These are phyloP conservation scores for Jacaranda mimosifolia DNA, from an alignment of 257 asterid species.

Conservation along the genomic window DNA sequence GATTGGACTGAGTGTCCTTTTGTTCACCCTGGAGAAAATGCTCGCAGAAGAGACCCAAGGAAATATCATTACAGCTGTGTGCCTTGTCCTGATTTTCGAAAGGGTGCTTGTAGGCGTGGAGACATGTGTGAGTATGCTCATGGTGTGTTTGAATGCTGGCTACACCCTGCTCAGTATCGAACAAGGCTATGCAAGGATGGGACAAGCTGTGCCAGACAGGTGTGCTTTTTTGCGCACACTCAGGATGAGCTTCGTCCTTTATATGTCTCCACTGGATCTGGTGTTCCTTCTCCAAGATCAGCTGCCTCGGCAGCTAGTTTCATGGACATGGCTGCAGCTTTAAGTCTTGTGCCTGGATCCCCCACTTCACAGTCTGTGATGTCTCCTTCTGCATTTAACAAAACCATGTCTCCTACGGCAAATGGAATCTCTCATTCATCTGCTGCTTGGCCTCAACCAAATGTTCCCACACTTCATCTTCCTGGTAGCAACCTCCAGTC, in stretches of 20 bases:
- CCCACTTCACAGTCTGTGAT: conserved; percentile 76
- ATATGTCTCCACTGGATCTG: conserved; percentile 80
- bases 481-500: conserved; percentile 85
- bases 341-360: conserved; percentile 75
- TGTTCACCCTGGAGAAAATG: conserved; percentile 85
- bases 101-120: conserved; percentile 78
- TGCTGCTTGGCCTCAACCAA: conserved; percentile 73
- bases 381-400: conserved; percentile 68
- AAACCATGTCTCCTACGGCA: conserved; percentile 68
- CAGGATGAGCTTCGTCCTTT: conserved; percentile 81
- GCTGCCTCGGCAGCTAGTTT: conserved; percentile 66
- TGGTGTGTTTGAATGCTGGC: conserved; percentile 88
- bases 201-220: conserved; percentile 70
- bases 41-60: conserved; percentile 81
- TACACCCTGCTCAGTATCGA: conserved; percentile 88
- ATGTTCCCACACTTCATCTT: conserved; percentile 75
- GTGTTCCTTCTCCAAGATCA: conserved; percentile 76
- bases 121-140: conserved; percentile 90
- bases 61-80: conserved; percentile 84
- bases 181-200: conserved; percentile 83
- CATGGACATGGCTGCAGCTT: conserved; percentile 84
- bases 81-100: conserved; percentile 84
- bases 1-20: conserved; percentile 94
- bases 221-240: conserved; percentile 80
- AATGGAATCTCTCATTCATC: conserved; percentile 66